A percentile compares a stretch with the other conserved stretches of the same genome.
Evolutionary conservation across 495 filamentous ascomycete species (phyloP).

Genomic region (Lasiosphaeriaceae sp.): DNA sequence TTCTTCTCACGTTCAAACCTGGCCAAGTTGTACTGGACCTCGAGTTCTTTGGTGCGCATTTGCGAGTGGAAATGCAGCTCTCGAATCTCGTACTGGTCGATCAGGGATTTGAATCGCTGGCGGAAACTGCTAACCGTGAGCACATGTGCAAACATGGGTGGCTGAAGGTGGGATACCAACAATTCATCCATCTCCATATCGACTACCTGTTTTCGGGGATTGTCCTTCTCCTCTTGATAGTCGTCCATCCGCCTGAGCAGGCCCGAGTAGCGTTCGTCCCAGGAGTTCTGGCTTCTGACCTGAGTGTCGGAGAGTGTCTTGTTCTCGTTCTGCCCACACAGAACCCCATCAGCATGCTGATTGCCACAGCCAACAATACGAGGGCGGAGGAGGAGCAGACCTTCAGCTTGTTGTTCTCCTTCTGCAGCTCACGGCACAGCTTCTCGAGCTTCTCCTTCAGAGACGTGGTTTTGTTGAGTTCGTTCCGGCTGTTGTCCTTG

Average conservation of each 20-base stretch:
- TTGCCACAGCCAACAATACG: not conserved
- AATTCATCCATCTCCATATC: conserved; percentile 83
- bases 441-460: conserved; percentile 96
- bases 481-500: conserved; percentile 80
- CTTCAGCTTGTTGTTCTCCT: conserved; percentile 97
- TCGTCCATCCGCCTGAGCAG: conserved; percentile 77
- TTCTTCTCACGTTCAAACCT: conserved; percentile 87
- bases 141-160: conserved; percentile 2
- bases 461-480: conserved; percentile 79
- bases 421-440: conserved; percentile 83
- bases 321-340: conserved; percentile 71
- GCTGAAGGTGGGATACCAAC: conserved; percentile 46
- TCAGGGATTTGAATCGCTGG: conserved; percentile 84
- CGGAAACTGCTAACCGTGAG: conserved; percentile 61
- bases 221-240: conserved; percentile 71
- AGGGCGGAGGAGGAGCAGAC: conserved; percentile 38
- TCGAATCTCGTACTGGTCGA: conserved; percentile 92
- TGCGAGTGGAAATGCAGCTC: conserved; percentile 88
- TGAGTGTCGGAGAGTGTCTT: conserved; percentile 81
- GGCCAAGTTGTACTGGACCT: conserved; percentile 84
- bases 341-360: conserved; percentile 30
- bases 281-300: conserved; percentile 71
- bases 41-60: conserved; percentile 90
- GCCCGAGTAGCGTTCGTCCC: conserved; percentile 76
- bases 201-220: conserved; percentile 65